Evolutionary conservation across 2,329 filamentous ascomycete species (phyloP).

Genomic region (Curvularia sp.): DNA sequence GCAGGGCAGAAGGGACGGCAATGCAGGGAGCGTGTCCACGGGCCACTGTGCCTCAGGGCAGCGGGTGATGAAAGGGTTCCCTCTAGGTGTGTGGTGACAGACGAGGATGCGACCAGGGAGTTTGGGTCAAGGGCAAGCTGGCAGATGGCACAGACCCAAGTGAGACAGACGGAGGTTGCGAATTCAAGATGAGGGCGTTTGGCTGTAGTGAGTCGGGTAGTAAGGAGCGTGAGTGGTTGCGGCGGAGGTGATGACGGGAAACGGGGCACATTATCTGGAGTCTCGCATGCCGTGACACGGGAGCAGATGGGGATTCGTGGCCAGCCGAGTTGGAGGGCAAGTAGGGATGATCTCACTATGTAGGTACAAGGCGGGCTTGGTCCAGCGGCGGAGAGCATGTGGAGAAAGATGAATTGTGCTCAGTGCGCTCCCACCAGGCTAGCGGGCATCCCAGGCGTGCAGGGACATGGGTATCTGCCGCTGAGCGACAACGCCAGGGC

Average conservation of each 20-base stretch:
- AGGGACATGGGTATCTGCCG: slow-evolving; percentile 38
- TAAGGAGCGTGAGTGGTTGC: slow-evolving; percentile 8
- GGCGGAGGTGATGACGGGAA: slow-evolving; percentile 9
- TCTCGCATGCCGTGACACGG: slow-evolving; percentile 37
- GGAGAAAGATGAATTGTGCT: slow-evolving; percentile 47
- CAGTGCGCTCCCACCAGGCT: slow-evolving; percentile 39
- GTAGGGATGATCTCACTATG: slow-evolving; percentile 46
- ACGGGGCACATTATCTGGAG: slow-evolving; percentile 26
- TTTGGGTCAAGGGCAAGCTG: slow-evolving; percentile 21
- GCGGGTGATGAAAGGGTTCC: slow-evolving; percentile 34
- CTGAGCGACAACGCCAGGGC: slow-evolving; percentile 28
- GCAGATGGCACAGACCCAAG: slow-evolving; percentile 29
- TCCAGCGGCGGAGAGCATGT: slow-evolving; percentile 45
- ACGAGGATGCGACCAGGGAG: slow-evolving; percentile 36
- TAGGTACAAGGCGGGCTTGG: slow-evolving; percentile 41
- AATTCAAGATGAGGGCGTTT: slow-evolving; percentile 7
- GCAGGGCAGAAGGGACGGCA: slow-evolving; percentile 33
- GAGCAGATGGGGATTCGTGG: slow-evolving; percentile 34
- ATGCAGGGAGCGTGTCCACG: slow-evolving; percentile 33
- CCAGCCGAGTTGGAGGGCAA: slow-evolving; percentile 33
- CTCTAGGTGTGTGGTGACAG: slow-evolving; percentile 31
- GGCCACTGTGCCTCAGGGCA: slow-evolving; percentile 29
- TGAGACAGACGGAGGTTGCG: slow-evolving; percentile 18
- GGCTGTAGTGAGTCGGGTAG: slow-evolving; percentile 9
- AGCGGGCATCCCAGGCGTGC: slow-evolving; percentile 33